Evolutionary conservation across 352 stramenopile genomes (phyloP).

Genomic region (Saprolegnia diclina): DNA sequence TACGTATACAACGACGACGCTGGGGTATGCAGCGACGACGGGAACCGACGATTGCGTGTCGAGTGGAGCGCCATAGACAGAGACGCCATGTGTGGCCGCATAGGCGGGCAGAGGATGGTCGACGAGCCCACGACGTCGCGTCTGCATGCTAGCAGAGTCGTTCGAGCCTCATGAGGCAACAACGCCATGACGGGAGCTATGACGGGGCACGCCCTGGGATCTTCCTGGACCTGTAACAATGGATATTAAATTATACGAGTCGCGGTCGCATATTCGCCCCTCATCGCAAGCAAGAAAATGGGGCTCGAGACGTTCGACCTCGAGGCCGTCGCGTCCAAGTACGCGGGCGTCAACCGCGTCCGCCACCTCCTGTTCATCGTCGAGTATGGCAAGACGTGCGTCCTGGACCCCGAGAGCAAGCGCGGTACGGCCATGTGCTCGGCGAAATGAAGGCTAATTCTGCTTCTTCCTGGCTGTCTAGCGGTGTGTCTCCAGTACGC

Average conservation of each 20-base stretch:
- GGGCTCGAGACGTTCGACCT: conserved; percentile 68
- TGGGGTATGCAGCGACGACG: too few species aligned
- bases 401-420: conserved; percentile 23
- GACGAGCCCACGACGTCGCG: too few species aligned
- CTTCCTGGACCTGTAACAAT: not conserved
- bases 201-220: too few species aligned
- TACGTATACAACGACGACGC: too few species aligned
- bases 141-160: too few species aligned
- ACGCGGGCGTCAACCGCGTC: conserved; percentile 70
- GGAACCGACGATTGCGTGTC: too few species aligned
- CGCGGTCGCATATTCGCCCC: not conserved
- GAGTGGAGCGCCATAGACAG: too few species aligned
- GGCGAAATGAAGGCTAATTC: not conserved
- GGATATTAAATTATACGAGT: not conserved
- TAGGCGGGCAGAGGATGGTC: too few species aligned
- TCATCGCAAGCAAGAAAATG: conserved; percentile 9
- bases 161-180: too few species aligned
- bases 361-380: conserved; percentile 70
- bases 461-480: not conserved
- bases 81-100: too few species aligned
- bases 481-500: conserved; percentile 2
- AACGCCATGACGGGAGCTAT: too few species aligned
- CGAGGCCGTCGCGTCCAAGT: conserved; percentile 76
- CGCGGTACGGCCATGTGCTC: conserved; percentile 10
- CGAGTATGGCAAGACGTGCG: conserved; percentile 13